Evolutionary conservation across 1,284 basidiomycete genomes (phyloP).

Genomic region (Vanrija humicola): DNA sequence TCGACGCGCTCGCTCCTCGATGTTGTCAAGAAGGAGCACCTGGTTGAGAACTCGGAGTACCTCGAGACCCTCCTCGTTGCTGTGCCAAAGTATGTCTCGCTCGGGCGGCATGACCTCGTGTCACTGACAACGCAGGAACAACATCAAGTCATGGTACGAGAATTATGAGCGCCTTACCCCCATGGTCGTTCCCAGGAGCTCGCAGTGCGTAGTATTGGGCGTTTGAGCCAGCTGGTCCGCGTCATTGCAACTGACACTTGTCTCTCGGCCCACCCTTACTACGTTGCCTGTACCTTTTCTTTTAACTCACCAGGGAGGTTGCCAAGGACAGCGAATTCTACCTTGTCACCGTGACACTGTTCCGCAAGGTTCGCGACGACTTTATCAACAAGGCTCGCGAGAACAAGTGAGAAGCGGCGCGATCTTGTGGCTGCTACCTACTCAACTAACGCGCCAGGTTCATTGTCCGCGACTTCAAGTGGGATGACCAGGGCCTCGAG

Average conservation of each 20-base stretch:
- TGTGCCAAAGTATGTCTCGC: slow-evolving; percentile 70
- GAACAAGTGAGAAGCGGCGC: slow-evolving; percentile 64
- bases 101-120: not conserved
- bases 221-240: not conserved
- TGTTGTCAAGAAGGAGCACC: slow-evolving; percentile 75
- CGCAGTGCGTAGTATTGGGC: slow-evolving; percentile 57
- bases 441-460: slow-evolving; percentile 56
- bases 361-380: slow-evolving; percentile 86
- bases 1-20: slow-evolving; percentile 83
- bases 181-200: slow-evolving; percentile 96
- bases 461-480: slow-evolving; percentile 90
- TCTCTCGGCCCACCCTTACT: not conserved
- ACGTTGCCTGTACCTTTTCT: not conserved
- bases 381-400: slow-evolving; percentile 93
- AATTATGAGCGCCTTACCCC: slow-evolving; percentile 83
- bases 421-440: no score
- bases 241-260: not conserved
- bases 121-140: slow-evolving; percentile 56
- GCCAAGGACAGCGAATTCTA: slow-evolving; percentile 84
- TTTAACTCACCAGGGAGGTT: slow-evolving; percentile 53
- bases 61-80: slow-evolving; percentile 90
- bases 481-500: slow-evolving; percentile 75
- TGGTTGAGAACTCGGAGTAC: slow-evolving; percentile 78
- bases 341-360: slow-evolving; percentile 83
- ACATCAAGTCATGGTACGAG: slow-evolving; percentile 79